Evolutionary conservation across 2,329 filamentous ascomycete species (phyloP), one percentile per base, ranked within the genome.

Genomic region (Chalara sp.): DNA sequence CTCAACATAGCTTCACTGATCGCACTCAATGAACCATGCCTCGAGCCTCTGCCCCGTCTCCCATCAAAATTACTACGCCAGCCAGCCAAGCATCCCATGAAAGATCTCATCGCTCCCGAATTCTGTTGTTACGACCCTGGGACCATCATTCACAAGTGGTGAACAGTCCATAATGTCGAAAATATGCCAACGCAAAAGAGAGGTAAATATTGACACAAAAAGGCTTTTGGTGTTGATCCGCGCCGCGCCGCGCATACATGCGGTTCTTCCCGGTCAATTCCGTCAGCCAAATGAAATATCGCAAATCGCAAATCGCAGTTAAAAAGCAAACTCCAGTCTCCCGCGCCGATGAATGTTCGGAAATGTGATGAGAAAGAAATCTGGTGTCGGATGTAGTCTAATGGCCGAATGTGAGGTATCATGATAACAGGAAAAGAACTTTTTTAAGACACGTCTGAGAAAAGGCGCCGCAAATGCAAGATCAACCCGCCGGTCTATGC

Each of bases 391-490:
- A 61, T 63, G 58, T 61, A 64, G 60, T 66, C 63, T 66, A 66
- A 63, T 53, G 56, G 56, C 57, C 56, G 57, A 61, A 58, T 59
- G 51, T 59, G 64, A 72, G 70, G 70, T 73, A 73, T 73, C 70
- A 72, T 70, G 63, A 64, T 60, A 66, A 63, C 58, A 58, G 63
- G 64, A 62, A 60, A 63, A 64, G 63, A 62, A 72, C 71, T 68
- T 21, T 72, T 72, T 72, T 72, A 61, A 65, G 63, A 71, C 68
- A 70, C 67, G 64, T 70, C 62, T 61, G 58, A 54, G 58, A 63
- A 60, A 66, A 65, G 61, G 56, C 61, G 57, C 65, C 66, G 65
- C 67, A 71, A 71, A 73, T 72, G 69, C 70, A 71, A 69, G 60
- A 69, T 67, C 61, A 65, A 60, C 54, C 68, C 66, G 63, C 66